Base-by-base conservation (phyloP, 495 filamentous ascomycete genomes). In the Aspergillus cristatus region DNA sequence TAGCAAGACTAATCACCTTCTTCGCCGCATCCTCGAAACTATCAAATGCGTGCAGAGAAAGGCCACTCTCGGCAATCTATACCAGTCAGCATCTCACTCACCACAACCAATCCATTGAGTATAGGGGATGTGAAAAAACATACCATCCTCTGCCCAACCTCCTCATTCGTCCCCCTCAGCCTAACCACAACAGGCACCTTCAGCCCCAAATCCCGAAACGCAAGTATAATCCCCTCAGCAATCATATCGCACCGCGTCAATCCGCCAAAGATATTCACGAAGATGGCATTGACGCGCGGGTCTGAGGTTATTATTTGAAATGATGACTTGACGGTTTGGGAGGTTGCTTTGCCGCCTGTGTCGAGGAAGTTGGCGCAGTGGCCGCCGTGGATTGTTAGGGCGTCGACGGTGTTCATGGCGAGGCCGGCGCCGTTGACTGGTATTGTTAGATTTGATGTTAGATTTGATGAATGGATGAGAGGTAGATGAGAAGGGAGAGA, bases 181-280 rank as follows among this genome's bases (percentile, higher is more conserved):
- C 88, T 72, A 33, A 94, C 88, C 28, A 94, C 84, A 10, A 94
- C 81, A 12, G 87, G 86, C 3, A 89, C 67, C 3, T 58, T 58
- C 55, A 84, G 74, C 2, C 73, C 58, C 51, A 91, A 48, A 47
- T 88, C 82, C 44, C 73, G 62, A 53, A 90, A 90, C 7, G 86
- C 86, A 47, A 84, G 39, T 25, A 93, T 70, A 32, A 95, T 74
- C 0, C 85, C 87, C 44, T 79, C 71, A 0, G 87, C 88, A 53
- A 95, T 94, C 85, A 94, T 91, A 47, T 89, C 86, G 16, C 86
- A 72, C 60, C 78, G 62, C 6, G 85, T 93, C 61, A 94, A 50
- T 0, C 87, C 88, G 3, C 87, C 88, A 52, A 94, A 94, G 44
- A 94, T 90, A 49, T 94, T 94, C 24, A 94, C 84, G 57, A 94